A percentile compares a stretch with the other conserved stretches of the same genome.
Evolutionary conservation across 2,329 filamentous ascomycete genomes (phyloP).

Genomic region (Curvularia lunata): DNA sequence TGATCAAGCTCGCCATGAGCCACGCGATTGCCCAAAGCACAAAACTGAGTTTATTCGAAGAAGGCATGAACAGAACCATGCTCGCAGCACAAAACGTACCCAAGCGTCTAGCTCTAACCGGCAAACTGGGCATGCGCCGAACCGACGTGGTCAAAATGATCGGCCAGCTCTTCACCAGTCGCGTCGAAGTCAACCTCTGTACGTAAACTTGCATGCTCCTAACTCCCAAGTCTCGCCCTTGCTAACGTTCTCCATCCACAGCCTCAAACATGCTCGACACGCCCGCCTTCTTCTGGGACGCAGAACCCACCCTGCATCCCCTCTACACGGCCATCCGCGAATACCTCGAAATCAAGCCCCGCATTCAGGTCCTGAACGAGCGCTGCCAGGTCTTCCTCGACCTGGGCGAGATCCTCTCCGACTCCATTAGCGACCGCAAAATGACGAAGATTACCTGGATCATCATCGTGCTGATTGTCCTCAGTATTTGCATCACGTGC

Average conservation of each 20-base stretch:
- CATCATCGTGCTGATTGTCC: constrained; percentile 88
- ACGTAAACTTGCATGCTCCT: constrained; percentile 52
- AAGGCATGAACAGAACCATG: constrained; percentile 95
- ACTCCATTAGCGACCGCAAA: constrained; percentile 90
- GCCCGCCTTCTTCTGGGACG: constrained; percentile 98
- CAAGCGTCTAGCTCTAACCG: constrained; percentile 84
- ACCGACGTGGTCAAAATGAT: constrained; percentile 92
- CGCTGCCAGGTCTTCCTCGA: constrained; percentile 96
- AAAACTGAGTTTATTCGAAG: constrained; percentile 94
- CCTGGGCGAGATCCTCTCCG: constrained; percentile 90
- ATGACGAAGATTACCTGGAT: constrained; percentile 99
- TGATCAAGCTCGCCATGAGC: constrained; percentile 98
- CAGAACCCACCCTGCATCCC: constrained; percentile 91
- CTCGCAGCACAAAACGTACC: constrained; percentile 89
- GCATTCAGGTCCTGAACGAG: constrained; percentile 96
- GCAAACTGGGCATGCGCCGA: constrained; percentile 87
- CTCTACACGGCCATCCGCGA: constrained; percentile 94
- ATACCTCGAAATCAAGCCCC: constrained; percentile 95
- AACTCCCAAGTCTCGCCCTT: no score
- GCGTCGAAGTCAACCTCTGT: constrained; percentile 98
- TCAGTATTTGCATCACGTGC: constrained; percentile 90
- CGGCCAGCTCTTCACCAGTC: constrained; percentile 86
- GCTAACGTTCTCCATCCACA: constrained; percentile 44
- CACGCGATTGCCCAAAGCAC: constrained; percentile 98
- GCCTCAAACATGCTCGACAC: constrained; percentile 95